Base-by-base conservation (phyloP, 2,329 filamentous ascomycete species). In the Ophiostoma himal-ulmi region DNA sequence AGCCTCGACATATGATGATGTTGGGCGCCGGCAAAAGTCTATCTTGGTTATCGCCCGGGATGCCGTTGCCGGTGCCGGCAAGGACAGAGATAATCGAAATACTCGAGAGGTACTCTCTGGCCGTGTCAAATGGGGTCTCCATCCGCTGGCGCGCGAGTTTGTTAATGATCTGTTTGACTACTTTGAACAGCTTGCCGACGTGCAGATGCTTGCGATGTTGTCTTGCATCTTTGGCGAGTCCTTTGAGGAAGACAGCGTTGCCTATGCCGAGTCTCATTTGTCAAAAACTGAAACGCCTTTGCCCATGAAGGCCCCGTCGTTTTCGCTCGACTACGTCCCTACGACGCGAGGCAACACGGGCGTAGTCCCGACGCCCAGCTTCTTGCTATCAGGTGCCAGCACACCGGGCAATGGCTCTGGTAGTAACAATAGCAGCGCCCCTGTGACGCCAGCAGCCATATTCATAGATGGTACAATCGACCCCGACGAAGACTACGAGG, bases 191-290 rank as follows among this genome's bases (percentile, higher is more conserved):
- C 81, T 84, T 39, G 87, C 84, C 6, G 88, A 91, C 72, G 79
- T 90, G 14, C 89, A 91, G 77, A 91, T 91, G 89, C 76, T 91
- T 69, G 89, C 88, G 10, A 90, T 91, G 87, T 81, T 91, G 37
- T 89, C 88, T 1, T 91, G 89, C 77, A 85, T 91, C 71, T 90
- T 91, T 76, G 87, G 85, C 74, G 88, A 90, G 68, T 83, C 87
- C 0, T 82, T 83, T 14, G 80, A 84, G 0, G 81, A 85, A 62
- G 83, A 99, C 71, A 82, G 82, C 67, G 81, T 87, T 34, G 84
- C 86, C 4, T 88, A 88, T 73, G 82, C 83, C 20, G 86, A 87
- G 73, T 83, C 84, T 1, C 83, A 83, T 70, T 79, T 88, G 68
- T 82, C 84, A 0, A 84, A 87, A 70, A 83, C 86, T 6, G 85